Percentiles rank a stretch among this genome's conserved stretches.
Conservation (phyloP, 2,329 filamentous ascomycete genomes). For the Monosporascus cannonballus region DNA sequence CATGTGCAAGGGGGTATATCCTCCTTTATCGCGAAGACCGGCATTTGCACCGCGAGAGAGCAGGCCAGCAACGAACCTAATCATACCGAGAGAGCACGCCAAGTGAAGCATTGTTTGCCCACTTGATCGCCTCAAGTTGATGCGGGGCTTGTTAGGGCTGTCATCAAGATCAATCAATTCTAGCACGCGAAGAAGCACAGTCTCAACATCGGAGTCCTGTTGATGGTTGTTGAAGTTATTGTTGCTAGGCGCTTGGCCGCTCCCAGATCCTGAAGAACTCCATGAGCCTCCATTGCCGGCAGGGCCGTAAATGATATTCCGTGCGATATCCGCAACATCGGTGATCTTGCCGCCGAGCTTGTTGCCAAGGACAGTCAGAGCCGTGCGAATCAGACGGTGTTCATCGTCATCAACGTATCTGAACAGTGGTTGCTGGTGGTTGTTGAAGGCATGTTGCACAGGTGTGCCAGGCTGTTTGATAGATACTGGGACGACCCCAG, state of each 20-base stretch:
- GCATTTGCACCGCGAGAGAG: slow-evolving; percentile 73
- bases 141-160: slow-evolving; percentile 58
- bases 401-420: slow-evolving; percentile 70
- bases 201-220: slow-evolving; percentile 49
- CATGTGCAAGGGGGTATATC: slow-evolving; percentile 77
- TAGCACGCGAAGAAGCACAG: slow-evolving; percentile 65
- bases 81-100: slow-evolving; percentile 68
- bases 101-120: slow-evolving; percentile 80
- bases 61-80: slow-evolving; percentile 69
- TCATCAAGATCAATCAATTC: slow-evolving; percentile 75
- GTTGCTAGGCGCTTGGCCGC: slow-evolving; percentile 39
- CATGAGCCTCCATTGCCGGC: slow-evolving; percentile 37
- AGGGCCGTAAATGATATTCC: slow-evolving; percentile 50
- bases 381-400: slow-evolving; percentile 61
- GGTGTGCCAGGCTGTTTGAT: slow-evolving; percentile 46
- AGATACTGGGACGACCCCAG: slow-evolving; percentile 65
- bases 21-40: slow-evolving; percentile 68
- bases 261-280: slow-evolving; percentile 32
- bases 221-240: slow-evolving; percentile 32
- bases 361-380: slow-evolving; percentile 56
- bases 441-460: slow-evolving; percentile 29
- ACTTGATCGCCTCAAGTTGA: slow-evolving; percentile 58
- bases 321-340: slow-evolving; percentile 55
- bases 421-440: slow-evolving; percentile 49
- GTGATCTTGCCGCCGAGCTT: slow-evolving; percentile 60